Evolutionary conservation across 345 rosid genomes (phyloP).

Genomic region (Eutrema japonicum): DNA sequence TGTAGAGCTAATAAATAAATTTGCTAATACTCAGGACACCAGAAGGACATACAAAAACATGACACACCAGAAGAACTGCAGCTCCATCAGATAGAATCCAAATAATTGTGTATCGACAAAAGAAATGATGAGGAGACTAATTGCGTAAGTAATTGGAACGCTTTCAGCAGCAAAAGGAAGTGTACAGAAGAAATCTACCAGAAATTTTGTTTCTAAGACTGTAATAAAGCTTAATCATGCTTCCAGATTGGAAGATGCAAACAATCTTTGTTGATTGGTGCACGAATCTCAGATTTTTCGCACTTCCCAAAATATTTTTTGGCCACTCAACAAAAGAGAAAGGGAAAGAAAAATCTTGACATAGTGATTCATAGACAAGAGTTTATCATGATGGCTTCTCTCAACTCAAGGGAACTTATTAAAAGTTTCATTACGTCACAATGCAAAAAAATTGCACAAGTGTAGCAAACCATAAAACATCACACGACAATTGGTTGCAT

Average conservation of each 20-base stretch:
- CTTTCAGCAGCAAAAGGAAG: slow-evolving; percentile 4
- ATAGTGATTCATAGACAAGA: neutral
- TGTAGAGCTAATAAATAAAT: neutral
- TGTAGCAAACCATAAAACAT: slow-evolving; percentile 2
- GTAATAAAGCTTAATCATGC: neutral
- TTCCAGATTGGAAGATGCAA: neutral
- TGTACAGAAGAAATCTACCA: neutral
- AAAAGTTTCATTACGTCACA: neutral
- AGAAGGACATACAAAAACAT: neutral
- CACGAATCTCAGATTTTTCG: neutral
- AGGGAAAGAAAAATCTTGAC: neutral
- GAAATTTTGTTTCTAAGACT: neutral
- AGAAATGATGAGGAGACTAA: neutral
- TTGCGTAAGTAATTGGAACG: neutral
- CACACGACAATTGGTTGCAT: neutral
- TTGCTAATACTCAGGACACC: slow-evolving; percentile 1
- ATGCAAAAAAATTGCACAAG: neutral
- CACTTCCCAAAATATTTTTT: neutral
- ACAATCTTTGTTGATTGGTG: neutral
- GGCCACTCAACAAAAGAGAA: slow-evolving; percentile 7
- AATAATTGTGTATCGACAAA: neutral
- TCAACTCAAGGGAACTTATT: neutral
- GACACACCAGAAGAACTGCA: neutral
- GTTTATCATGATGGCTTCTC: slow-evolving; percentile 11
- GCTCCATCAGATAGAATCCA: slow-evolving; percentile 11